phyloP scores from a whole-genome alignment of 768 basidiomycete species.

The Pleurotus djamor region DNA sequence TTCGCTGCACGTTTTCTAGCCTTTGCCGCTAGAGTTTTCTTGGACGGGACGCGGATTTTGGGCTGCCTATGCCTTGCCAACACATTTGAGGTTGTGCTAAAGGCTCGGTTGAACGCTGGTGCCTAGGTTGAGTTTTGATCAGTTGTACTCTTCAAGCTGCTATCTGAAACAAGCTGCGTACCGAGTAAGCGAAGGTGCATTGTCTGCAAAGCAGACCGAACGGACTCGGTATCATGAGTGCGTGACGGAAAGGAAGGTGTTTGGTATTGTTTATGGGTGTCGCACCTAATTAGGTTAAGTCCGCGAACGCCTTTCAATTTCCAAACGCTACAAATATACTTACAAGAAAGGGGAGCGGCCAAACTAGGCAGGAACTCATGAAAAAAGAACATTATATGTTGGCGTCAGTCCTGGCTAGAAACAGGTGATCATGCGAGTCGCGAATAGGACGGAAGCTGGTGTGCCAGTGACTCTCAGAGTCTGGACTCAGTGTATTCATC shows the following conservation, averaged over 20 bases:
- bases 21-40: slow-evolving; percentile 69
- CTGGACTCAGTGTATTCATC: background rate
- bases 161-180: background rate
- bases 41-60: slow-evolving; percentile 60
- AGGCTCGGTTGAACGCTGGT: slow-evolving; percentile 27
- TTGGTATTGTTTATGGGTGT: background rate
- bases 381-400: too few relatives aligned
- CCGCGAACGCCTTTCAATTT: background rate
- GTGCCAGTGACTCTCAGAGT: background rate
- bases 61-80: slow-evolving; percentile 47
- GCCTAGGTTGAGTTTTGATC: background rate
- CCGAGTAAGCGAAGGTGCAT: slow-evolving; percentile 1
- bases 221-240: background rate
- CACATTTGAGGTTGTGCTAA: slow-evolving; percentile 47
- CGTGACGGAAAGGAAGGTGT: background rate
- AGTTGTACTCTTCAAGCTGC: too few relatives aligned
- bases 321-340: background rate
- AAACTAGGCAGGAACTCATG: background rate
- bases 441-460: too few relatives aligned
- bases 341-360: background rate
- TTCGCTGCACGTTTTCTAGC: slow-evolving; percentile 56
- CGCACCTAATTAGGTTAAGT: background rate
- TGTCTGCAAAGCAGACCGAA: slow-evolving; percentile 6
- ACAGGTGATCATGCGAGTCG: too few relatives aligned
- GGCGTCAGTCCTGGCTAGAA: too few relatives aligned